Evolutionary conservation across 1,284 basidiomycete genomes (phyloP), one percentile per base, ranked within the genome.

Genomic region (Trametes sp.): DNA sequence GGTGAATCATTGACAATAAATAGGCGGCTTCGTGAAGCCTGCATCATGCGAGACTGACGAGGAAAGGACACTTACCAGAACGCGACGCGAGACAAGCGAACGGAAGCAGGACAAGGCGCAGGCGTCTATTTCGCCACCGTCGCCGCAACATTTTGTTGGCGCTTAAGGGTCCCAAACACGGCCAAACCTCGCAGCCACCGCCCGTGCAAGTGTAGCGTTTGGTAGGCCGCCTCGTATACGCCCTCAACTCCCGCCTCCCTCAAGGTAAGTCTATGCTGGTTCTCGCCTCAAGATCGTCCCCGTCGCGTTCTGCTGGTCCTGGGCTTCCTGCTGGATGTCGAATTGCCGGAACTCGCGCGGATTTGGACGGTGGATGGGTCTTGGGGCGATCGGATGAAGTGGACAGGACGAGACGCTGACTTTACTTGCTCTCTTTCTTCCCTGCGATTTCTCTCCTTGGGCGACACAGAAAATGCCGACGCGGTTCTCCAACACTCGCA

Each of bases 401-500:
- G 52, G 41, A 31, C 31, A 41, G 38, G 28, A 59, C 28, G 55
- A 63, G 61, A 62, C 63, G 66, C 70, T 72, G 62, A 67, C 69
- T 44, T 49, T 26, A 44, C 49, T 26, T 46, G 21, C 36, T 28
- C 59, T 54, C 59, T 54, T 49, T 42, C 29, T 35, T 21, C 28
- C 26, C 31, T 50, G 35, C 48, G 9, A 16, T 51, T 38, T 28
- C 5, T 28, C 7, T 35, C n/a, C n/a, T 36, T 50, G 52, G 62
- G 60, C 60, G 62, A 63, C 81, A 78, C 80, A 84, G 83, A 83
- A 82, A 82, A 98, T 98, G 96, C 96, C 96, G 79, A 95, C 96
- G 79, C 94, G 87, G 79, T 86, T 96, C 83, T 87, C 90, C 76
- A 98, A 98, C 83, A 98, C 95, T 81, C 92, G 97, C 84, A 98